Percentiles rank a stretch among this genome's conserved stretches.
Conservation (phyloP, 169 alveolate genomes). For the Ichthyophthirius multifiliis region DNA sequence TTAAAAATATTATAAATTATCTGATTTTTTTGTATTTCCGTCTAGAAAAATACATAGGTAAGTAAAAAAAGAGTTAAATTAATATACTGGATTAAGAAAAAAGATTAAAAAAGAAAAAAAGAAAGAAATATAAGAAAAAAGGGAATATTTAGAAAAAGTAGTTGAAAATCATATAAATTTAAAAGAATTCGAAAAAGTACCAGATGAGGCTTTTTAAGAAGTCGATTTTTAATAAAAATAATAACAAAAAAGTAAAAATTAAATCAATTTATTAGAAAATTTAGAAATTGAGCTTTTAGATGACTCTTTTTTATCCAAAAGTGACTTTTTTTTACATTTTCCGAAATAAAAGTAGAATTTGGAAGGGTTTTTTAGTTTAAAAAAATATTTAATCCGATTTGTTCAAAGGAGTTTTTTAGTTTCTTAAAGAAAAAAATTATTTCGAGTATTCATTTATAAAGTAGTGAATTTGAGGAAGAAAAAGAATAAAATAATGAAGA, state of each 20-base stretch:
- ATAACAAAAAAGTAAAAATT: background rate
- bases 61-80: background rate
- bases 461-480: no score
- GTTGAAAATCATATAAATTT: background rate
- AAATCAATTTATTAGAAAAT: background rate
- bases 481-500: no score
- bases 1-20: background rate
- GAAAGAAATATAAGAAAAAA: background rate
- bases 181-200: background rate
- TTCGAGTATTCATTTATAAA: no score
- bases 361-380: background rate
- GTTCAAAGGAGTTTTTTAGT: background rate
- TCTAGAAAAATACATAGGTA: background rate
- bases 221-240: background rate
- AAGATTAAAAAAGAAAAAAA: background rate
- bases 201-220: background rate
- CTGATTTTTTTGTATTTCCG: background rate
- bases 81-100: background rate
- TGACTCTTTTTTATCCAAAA: background rate
- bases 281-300: background rate
- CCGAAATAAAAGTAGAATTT: background rate
- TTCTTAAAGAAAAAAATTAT: background rate
- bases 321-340: background rate
- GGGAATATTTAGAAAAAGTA: background rate
- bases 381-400: background rate